Base-by-base conservation (phyloP, 495 filamentous ascomycete genomes). In the Saxophila tyrrhenica region DNA sequence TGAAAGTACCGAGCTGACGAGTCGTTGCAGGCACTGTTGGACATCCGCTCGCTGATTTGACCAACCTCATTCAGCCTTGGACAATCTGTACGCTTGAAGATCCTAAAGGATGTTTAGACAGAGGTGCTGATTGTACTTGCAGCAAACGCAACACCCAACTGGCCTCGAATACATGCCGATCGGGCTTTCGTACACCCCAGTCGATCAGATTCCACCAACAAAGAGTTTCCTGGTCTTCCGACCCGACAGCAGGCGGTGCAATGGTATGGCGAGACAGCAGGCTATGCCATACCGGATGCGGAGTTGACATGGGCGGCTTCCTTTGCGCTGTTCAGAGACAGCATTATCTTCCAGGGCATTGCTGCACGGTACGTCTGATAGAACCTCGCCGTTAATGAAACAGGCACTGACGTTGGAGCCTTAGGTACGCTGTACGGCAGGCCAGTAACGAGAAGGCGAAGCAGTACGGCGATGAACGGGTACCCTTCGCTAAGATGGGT, bases 341-440 rank as follows among this genome's bases (percentile, higher is more conserved):
- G 84, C 8, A 84, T 91, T 42, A 94, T 97, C 63, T 87, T 87
- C 72, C 92, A 97, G 71, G 90, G 91, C 1, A 95, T 96, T 64
- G 87, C 87, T 35, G 91, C 91, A 43, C 73, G 91, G 52, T 81
- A 79, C 58, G 41, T 35, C 29, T 35, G 29, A 35, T 35, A 35
- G 29, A 13, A n/a, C n/a, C n/a, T n/a, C n/a, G n/a, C n/a, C n/a
- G n/a, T n/a, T n/a, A n/a, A n/a, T n/a, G n/a, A n/a, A n/a, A n/a
- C n/a, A n/a, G n/a, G n/a, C n/a, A 35, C 29, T 35, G 29, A 35
- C 29, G n/a, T 35, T 35, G 29, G 29, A 7, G 13, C 13, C 13
- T 13, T 35, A 74, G 92, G 52, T 81, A 80, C 59, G 45, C 45
- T 3, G 24, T 25, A 17, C 3, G 92, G 39, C 91, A 97, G 77